Conservation (phyloP, 1,284 basidiomycete species). For the Ganoderma lucidum region DNA sequence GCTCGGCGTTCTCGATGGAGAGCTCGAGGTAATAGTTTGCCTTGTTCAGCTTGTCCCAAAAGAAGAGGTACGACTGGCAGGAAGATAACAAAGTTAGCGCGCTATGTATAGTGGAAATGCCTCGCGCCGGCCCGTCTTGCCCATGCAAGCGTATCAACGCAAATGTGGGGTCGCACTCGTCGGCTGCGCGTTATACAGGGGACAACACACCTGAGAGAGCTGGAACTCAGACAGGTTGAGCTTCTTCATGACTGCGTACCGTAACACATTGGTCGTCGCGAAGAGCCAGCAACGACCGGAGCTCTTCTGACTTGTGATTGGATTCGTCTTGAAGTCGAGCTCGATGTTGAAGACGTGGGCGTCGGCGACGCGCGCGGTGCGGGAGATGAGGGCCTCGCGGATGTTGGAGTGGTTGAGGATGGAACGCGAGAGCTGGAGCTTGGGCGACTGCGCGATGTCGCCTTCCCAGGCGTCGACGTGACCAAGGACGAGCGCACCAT, state of each 20-base stretch:
- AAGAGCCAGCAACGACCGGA: slow-evolving; percentile 95
- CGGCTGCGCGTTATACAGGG: neutral
- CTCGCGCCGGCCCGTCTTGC: neutral
- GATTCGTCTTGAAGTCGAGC: slow-evolving; percentile 82
- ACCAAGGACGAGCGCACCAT: slow-evolving; percentile 66
- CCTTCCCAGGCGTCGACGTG: slow-evolving; percentile 74
- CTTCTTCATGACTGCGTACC: slow-evolving; percentile 87
- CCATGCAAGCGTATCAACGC: neutral
- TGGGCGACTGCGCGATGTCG: slow-evolving; percentile 62
- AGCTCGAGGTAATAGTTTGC: slow-evolving; percentile 94
- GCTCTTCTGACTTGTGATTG: slow-evolving; percentile 88
- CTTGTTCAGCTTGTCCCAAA: slow-evolving; percentile 97
- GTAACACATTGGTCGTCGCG: slow-evolving; percentile 87
- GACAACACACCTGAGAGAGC: slow-evolving; percentile 76
- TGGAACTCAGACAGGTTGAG: slow-evolving; percentile 89
- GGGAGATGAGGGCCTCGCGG: slow-evolving; percentile 68
- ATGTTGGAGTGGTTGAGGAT: slow-evolving; percentile 83
- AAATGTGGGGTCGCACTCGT: neutral
- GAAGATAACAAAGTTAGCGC: neutral
- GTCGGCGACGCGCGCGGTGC: slow-evolving; percentile 71
- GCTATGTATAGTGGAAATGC: neutral
- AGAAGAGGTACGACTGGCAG: slow-evolving; percentile 84
- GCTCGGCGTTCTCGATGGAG: slow-evolving; percentile 83
- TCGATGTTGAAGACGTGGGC: slow-evolving; percentile 87
- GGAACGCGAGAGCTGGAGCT: slow-evolving; percentile 81